A percentile compares a stretch with the other conserved stretches of the same genome.
Evolutionary conservation across 1,139 yeast genomes (phyloP).

Genomic region (Geotrichum candidum): DNA sequence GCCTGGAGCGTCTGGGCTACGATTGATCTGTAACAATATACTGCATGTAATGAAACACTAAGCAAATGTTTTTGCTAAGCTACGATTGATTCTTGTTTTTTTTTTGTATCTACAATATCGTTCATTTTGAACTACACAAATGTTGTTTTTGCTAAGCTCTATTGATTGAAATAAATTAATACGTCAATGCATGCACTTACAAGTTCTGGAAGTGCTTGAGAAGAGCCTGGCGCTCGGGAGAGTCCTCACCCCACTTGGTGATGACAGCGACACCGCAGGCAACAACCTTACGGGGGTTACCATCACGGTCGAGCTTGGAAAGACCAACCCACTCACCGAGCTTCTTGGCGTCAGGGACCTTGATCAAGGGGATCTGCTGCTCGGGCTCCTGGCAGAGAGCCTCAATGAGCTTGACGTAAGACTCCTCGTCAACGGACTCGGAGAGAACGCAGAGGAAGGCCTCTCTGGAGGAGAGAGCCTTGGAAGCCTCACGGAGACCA

Average conservation of each 20-base stretch:
- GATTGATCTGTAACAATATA: background rate
- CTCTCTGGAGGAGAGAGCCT: conserved; percentile 91
- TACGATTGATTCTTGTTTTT: background rate
- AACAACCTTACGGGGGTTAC: conserved; percentile 99
- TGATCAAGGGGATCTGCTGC: conserved; percentile 94
- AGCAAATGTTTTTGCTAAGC: background rate
- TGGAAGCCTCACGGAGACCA: conserved; percentile 99
- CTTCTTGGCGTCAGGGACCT: conserved; percentile 99
- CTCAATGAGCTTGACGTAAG: conserved; percentile 96
- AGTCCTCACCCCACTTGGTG: conserved; percentile 99
- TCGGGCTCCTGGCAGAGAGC: conserved; percentile 98
- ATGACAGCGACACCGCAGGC: conserved; percentile 99
- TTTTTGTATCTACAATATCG: background rate
- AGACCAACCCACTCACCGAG: conserved; percentile 99
- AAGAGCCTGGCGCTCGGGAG: conserved; percentile 95
- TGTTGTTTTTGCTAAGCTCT: background rate
- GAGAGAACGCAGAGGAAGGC: conserved; percentile 97
- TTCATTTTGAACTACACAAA: background rate
- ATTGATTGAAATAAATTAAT: conserved; percentile 7
- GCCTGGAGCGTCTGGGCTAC: background rate
- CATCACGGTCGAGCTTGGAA: conserved; percentile 99
- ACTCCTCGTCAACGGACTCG: conserved; percentile 97
- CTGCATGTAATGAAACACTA: too few species aligned
- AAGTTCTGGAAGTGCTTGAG: conserved; percentile 95
- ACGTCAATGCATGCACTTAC: conserved; percentile 34